phyloP scores from a whole-genome alignment of 345 rosid genomes.

The Trapa incisa region DNA sequence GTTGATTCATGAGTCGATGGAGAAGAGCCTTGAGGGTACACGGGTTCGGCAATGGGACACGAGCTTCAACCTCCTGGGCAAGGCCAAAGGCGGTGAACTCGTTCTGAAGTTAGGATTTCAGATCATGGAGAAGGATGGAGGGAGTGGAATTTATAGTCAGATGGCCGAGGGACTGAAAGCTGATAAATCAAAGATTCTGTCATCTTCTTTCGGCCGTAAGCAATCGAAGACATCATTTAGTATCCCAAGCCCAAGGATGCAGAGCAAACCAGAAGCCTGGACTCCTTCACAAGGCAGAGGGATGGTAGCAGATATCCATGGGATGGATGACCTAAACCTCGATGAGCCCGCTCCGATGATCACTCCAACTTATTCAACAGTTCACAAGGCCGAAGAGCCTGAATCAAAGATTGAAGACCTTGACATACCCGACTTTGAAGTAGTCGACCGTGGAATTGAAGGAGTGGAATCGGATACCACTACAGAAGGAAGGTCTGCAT shows the following conservation, averaged over 20 bases:
- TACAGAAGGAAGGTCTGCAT: conserved; percentile 24
- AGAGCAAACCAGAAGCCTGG: conserved; percentile 54
- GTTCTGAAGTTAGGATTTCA: conserved; percentile 72
- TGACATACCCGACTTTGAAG: conserved; percentile 68
- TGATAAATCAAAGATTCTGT: conserved; percentile 22
- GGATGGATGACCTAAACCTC: conserved; percentile 73
- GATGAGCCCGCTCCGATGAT: conserved; percentile 51
- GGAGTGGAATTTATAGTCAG: conserved; percentile 64
- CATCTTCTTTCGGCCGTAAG: conserved; percentile 52
- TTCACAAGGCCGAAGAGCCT: conserved; percentile 29
- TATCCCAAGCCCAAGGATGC: conserved; percentile 70
- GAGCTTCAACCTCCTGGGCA: conserved; percentile 57
- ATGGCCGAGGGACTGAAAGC: conserved; percentile 35
- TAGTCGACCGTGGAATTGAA: conserved; percentile 68
- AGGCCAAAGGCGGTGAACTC: conserved; percentile 89
- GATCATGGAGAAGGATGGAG: conserved; percentile 93
- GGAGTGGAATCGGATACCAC: conserved; percentile 38
- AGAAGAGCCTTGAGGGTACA: conserved; percentile 60
- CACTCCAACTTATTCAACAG: conserved; percentile 11
- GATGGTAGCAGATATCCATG: conserved; percentile 39
- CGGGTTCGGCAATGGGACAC: conserved; percentile 90
- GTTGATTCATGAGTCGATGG: conserved; percentile 67
- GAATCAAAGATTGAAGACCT: conserved; percentile 40
- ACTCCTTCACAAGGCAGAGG: conserved; percentile 33
- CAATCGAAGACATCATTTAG: conserved; percentile 83